Conservation (phyloP, 768 basidiomycete species). For the Naganishia vaughanmartiniae region DNA sequence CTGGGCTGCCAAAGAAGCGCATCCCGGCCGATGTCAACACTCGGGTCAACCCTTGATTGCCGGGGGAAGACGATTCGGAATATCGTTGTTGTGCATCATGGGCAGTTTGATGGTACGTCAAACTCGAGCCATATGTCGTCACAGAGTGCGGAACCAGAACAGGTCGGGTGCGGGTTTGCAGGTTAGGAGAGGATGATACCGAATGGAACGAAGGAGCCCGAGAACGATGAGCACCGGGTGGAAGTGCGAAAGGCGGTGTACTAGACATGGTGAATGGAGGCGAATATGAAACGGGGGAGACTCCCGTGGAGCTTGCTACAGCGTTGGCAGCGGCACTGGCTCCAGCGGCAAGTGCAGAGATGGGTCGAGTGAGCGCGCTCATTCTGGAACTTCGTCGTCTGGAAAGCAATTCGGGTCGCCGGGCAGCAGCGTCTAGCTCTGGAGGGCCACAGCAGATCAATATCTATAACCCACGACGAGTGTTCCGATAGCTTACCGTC, state of each 20-base stretch:
- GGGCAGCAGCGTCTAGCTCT: constrained; percentile 54
- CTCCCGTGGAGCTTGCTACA: constrained; percentile 2
- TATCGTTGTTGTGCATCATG: constrained; percentile 36
- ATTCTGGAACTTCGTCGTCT: constrained; percentile 50
- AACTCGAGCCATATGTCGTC: constrained; percentile 14
- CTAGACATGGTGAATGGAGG: constrained; percentile 48
- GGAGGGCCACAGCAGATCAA: not conserved
- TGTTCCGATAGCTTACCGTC: constrained; percentile 64
- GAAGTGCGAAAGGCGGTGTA: constrained; percentile 53
- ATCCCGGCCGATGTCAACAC: constrained; percentile 53
- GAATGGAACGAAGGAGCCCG: constrained; percentile 27
- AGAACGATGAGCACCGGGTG: constrained; percentile 33
- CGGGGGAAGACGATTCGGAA: constrained; percentile 26
- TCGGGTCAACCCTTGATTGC: constrained; percentile 47
- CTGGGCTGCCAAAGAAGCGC: constrained; percentile 50
- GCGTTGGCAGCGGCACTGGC: constrained; percentile 28
- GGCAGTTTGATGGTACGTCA: constrained; percentile 34
- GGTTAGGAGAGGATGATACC: constrained; percentile 28
- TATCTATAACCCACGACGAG: not conserved
- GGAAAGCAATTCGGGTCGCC: constrained; percentile 46
- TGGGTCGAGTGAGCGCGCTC: constrained; percentile 43
- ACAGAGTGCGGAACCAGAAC: constrained; percentile 31
- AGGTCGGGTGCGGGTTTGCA: constrained; percentile 24
- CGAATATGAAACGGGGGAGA: constrained; percentile 48
- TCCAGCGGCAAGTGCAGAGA: constrained; percentile 42